Percentiles rank a stretch among this genome's conserved stretches.
Evolutionary conservation across 116 monocot species (phyloP).

Genomic region (Phalaenopsis hybrid): DNA sequence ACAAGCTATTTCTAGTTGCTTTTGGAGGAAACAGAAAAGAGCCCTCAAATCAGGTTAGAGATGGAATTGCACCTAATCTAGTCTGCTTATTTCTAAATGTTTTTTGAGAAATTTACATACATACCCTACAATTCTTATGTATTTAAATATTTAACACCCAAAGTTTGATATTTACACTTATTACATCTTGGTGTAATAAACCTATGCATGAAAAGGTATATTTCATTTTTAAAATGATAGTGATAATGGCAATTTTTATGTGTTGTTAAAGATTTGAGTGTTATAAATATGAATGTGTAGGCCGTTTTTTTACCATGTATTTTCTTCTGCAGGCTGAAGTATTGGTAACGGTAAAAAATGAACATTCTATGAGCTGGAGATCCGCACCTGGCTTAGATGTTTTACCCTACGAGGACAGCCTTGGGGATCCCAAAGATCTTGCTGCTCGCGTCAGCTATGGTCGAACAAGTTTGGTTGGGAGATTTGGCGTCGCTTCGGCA

Average conservation of each 20-base stretch:
- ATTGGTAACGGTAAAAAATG: slow-evolving; percentile 62
- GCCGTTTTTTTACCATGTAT: not conserved
- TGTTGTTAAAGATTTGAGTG: too few species aligned
- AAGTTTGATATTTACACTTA: too few species aligned
- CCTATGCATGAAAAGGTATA: too few species aligned
- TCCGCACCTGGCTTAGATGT: slow-evolving; percentile 55
- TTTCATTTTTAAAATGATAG: too few species aligned
- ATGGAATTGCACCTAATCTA: not conserved
- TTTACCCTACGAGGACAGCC: slow-evolving; percentile 37
- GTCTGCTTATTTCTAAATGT: not conserved
- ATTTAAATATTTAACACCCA: too few species aligned
- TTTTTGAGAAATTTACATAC: not conserved
- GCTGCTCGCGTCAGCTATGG: slow-evolving; percentile 34
- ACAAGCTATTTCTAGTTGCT: slow-evolving; percentile 69
- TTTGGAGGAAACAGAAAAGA: slow-evolving; percentile 97
- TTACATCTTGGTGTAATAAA: too few species aligned
- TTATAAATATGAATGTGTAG: too few species aligned
- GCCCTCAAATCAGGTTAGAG: slow-evolving; percentile 69
- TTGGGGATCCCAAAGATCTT: slow-evolving; percentile 32
- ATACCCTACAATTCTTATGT: too few species aligned
- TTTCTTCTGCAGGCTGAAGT: slow-evolving; percentile 64
- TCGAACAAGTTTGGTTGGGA: slow-evolving; percentile 25
- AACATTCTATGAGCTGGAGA: slow-evolving; percentile 60
- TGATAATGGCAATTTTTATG: too few species aligned
- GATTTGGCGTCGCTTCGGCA: slow-evolving; percentile 44